Evolutionary conservation across 345 rosid genomes (phyloP).

Genomic region (Pseudoturritis turrita): DNA sequence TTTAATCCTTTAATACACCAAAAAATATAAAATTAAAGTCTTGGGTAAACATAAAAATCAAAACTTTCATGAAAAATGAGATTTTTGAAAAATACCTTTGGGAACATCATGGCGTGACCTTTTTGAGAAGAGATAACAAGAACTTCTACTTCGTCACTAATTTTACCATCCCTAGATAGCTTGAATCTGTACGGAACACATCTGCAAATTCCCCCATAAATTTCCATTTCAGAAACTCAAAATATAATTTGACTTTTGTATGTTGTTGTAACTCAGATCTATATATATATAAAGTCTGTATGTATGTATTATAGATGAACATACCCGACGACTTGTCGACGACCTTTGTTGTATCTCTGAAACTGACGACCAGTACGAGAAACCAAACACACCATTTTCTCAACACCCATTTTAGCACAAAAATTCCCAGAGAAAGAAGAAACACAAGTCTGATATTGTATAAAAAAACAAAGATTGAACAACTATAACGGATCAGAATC

Average conservation of each 20-base stretch:
- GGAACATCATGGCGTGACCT: constrained; percentile 80
- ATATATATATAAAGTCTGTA: not conserved
- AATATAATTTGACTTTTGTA: not conserved
- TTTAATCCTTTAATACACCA: not conserved
- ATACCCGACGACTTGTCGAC: constrained; percentile 94
- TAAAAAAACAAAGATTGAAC: constrained; percentile 8
- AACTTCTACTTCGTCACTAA: constrained; percentile 53
- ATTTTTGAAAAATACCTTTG: constrained; percentile 47
- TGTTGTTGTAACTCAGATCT: not conserved
- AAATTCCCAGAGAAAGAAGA: not conserved
- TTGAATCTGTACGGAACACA: constrained; percentile 81
- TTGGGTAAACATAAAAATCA: not conserved
- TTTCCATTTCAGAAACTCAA: not conserved
- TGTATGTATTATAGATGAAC: too few species aligned
- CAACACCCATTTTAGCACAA: constrained; percentile 23
- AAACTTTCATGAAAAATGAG: not conserved
- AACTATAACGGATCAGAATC: constrained; percentile 19
- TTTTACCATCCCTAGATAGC: constrained; percentile 33
- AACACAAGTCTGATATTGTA: not conserved
- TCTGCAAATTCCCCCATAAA: constrained; percentile 34
- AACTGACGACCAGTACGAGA: constrained; percentile 71
- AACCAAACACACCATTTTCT: constrained; percentile 54
- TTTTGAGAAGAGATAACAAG: constrained; percentile 80
- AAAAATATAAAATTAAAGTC: not conserved
- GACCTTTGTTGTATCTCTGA: constrained; percentile 75